Evolutionary conservation across 2,329 filamentous ascomycete genomes (phyloP).

Genomic region (Pyricularia grisea): DNA sequence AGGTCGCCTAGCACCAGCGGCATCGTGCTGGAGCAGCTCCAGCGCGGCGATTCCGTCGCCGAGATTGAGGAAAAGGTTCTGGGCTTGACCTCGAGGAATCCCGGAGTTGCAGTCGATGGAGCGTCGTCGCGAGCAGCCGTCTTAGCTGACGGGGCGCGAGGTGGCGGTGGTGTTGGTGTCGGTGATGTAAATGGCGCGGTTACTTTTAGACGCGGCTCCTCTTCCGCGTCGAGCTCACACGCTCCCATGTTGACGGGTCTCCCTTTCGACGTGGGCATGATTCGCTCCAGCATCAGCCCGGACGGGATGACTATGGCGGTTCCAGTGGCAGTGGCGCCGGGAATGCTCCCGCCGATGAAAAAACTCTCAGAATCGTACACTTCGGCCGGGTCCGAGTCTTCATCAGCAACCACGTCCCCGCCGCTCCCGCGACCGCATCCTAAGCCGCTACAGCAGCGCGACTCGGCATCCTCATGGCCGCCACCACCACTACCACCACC

Average conservation of each 20-base stretch:
- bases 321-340: background rate
- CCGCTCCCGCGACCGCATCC: background rate
- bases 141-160: too few relatives aligned
- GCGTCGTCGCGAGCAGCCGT: too few relatives aligned
- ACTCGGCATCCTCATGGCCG: background rate
- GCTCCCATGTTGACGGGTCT: background rate
- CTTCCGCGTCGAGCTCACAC: background rate
- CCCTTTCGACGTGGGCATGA: background rate
- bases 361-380: background rate
- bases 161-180: too few relatives aligned
- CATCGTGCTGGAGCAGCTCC: background rate
- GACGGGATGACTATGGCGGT: background rate
- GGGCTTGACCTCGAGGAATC: background rate
- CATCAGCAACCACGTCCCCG: background rate
- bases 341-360: background rate
- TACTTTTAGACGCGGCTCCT: background rate
- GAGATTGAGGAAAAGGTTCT: background rate
- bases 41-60: slow-evolving; percentile 2
- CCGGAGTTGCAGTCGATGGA: background rate
- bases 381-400: background rate
- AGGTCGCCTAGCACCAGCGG: background rate
- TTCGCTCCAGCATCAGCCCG: background rate
- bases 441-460: background rate
- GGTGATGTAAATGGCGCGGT: background rate
- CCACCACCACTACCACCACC: background rate